phyloP scores from a whole-genome alignment of 257 asterid species.

The Plantago ovata region DNA sequence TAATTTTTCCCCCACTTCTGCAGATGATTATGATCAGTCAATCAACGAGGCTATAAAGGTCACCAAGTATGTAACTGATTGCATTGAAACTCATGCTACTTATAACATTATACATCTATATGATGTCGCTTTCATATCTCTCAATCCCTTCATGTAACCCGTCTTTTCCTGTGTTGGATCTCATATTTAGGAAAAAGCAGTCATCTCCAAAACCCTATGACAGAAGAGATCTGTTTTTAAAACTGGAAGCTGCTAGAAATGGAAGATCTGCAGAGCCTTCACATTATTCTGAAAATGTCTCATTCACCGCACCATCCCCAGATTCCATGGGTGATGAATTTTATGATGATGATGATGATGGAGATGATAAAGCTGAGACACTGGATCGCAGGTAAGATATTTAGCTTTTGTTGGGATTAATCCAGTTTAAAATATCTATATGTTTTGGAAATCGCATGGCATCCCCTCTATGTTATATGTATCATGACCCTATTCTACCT shows the following conservation, averaged over 20 bases:
- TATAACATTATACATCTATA: slow-evolving; percentile 1
- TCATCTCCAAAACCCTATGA: slow-evolving; percentile 54
- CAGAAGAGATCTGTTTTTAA: slow-evolving; percentile 46
- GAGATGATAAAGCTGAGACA: slow-evolving; percentile 42
- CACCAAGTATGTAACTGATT: slow-evolving; percentile 64
- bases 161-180: slow-evolving; percentile 1
- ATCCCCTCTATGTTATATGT: too few species aligned
- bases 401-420: background rate
- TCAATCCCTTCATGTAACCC: slow-evolving; percentile 13
- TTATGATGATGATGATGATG: slow-evolving; percentile 32
- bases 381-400: slow-evolving; percentile 65
- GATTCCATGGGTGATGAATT: slow-evolving; percentile 52
- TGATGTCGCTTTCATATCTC: background rate
- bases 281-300: slow-evolving; percentile 34
- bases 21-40: slow-evolving; percentile 96
- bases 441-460: background rate
- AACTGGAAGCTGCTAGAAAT: slow-evolving; percentile 52
- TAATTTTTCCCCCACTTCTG: slow-evolving; percentile 5
- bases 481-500: too few species aligned
- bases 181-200: slow-evolving; percentile 54
- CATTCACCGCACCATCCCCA: slow-evolving; percentile 52
- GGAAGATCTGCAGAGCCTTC: slow-evolving; percentile 72
- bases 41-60: slow-evolving; percentile 88
- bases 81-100: slow-evolving; percentile 9
- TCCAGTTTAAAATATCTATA: background rate